Evolutionary conservation across 139 green algal genomes (phyloP), one percentile per base, ranked within the genome.

Genomic region (Monoraphidium neglectum): DNA sequence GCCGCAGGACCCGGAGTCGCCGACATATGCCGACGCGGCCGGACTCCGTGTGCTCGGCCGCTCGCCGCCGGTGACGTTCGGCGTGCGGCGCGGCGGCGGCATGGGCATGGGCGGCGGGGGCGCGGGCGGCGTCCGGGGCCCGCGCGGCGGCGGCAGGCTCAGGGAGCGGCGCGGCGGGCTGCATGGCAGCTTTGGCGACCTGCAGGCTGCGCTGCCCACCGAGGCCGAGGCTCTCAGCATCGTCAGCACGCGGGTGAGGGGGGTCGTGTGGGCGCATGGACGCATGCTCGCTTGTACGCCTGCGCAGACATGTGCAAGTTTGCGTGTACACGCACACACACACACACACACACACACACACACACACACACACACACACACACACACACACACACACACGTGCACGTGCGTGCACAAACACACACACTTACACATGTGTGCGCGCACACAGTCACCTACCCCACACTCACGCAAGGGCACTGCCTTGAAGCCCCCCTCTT

Each of bases 211-310:
- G 28, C 51, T 79, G 47, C 32, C 28, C 0, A 49, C 56, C 8
- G 24, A 57, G 6, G 73, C 53, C n/a, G 32, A 59, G 47, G 23
- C 62, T 24, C 26, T 72, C 46, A 40, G 21, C 13, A 36, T 65
- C 54, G 73, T 79, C 35, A 73, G 64, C 63, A 79, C 73, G 23
- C 47, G 73, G 63, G 72, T 70, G 40, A 60, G 72, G n/a, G n/a
- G n/a, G n/a, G n/a, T n/a, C n/a, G n/a, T n/a, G n/a, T n/a, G n/a
- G n/a, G n/a, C n/a, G n/a, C n/a, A n/a, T n/a, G n/a, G n/a, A n/a
- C n/a, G n/a, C n/a, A n/a, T n/a, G 6, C 15, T 4, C 33, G 21
- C n/a, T 47, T 10, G 10, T 15, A 4, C 15, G 28, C 13, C 26
- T 49, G 61, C 10, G 15, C 28, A 8, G 43, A 8, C 8, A 21